Conservation (phyloP, 805 yeast species). For the Blastobotrys parvus region DNA sequence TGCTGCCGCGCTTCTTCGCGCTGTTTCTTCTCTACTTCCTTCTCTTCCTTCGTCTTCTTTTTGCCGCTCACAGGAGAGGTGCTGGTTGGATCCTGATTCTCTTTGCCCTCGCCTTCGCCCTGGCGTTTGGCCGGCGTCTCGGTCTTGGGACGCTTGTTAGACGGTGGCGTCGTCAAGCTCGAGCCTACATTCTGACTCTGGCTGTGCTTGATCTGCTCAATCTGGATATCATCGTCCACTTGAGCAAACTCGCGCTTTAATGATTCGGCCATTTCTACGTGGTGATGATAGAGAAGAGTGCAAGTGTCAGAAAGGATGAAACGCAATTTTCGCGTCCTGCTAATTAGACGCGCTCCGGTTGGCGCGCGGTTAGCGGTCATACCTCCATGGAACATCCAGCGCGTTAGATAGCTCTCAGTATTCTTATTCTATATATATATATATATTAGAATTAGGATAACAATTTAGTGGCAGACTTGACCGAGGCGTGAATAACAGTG, state of each 20-base stretch:
- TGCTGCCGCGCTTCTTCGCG: constrained; percentile 16
- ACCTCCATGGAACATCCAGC: too few species aligned
- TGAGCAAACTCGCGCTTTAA: neutral
- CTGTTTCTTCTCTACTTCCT: constrained; percentile 13
- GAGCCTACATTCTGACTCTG: neutral
- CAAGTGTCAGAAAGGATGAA: too few species aligned
- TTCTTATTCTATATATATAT: too few species aligned
- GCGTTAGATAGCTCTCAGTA: too few species aligned
- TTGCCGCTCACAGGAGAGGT: constrained; percentile 4
- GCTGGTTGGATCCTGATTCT: constrained; percentile 1
- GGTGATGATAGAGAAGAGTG: too few species aligned
- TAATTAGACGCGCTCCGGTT: too few species aligned
- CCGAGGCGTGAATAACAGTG: constrained; percentile 21
- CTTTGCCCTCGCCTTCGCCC: neutral
- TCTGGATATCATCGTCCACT: neutral
- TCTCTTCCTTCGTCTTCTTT: constrained; percentile 11
- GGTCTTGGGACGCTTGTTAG: neutral
- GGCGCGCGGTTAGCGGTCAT: too few species aligned
- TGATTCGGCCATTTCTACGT: too few species aligned
- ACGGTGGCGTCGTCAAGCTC: neutral
- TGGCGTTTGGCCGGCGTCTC: too few species aligned
- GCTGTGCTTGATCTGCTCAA: neutral
- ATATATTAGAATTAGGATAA: neutral
- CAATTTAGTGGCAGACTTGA: neutral
- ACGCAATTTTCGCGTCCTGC: too few species aligned